Evolutionary conservation across 176 grass and related monocot species (phyloP).

Genomic region (Oryza officinalis): DNA sequence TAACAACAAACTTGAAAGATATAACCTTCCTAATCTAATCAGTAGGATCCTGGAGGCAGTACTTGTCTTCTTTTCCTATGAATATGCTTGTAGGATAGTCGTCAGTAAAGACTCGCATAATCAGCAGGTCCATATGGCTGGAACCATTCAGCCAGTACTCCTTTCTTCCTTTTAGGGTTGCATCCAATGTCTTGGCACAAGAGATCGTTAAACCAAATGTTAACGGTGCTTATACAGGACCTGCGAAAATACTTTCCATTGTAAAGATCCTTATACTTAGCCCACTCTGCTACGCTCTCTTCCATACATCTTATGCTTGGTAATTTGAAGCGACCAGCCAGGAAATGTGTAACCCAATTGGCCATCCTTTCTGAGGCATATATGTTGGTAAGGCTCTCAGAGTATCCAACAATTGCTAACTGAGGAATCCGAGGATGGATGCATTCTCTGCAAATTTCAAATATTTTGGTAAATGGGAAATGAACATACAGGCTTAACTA

Average conservation of each 20-base stretch:
- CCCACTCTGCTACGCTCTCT: slow-evolving; percentile 65
- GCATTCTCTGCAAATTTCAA: slow-evolving; percentile 55
- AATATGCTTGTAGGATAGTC: neutral
- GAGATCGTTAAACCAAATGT: slow-evolving; percentile 86
- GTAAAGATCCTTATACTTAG: slow-evolving; percentile 66
- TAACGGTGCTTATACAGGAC: slow-evolving; percentile 63
- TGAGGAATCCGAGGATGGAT: slow-evolving; percentile 80
- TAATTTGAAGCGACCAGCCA: slow-evolving; percentile 52
- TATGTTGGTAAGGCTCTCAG: slow-evolving; percentile 68
- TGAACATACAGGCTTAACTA: neutral
- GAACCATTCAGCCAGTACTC: slow-evolving; percentile 74
- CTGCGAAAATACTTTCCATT: slow-evolving; percentile 52
- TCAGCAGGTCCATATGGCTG: slow-evolving; percentile 68
- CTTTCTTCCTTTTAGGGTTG: slow-evolving; percentile 78
- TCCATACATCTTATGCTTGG: slow-evolving; percentile 85
- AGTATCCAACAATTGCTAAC: slow-evolving; percentile 76
- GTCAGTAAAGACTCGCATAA: slow-evolving; percentile 54
- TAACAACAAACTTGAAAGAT: neutral
- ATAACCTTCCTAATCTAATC: neutral
- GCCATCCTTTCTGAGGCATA: slow-evolving; percentile 70
- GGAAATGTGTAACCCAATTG: slow-evolving; percentile 69
- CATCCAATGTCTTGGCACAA: slow-evolving; percentile 77
- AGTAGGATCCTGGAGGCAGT: neutral
- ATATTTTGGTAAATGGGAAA: slow-evolving; percentile 15
- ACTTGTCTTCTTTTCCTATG: slow-evolving; percentile 3